Evolutionary conservation across 345 rosid species (phyloP), one percentile per base, ranked within the genome.

Genomic region (Salix exigua): DNA sequence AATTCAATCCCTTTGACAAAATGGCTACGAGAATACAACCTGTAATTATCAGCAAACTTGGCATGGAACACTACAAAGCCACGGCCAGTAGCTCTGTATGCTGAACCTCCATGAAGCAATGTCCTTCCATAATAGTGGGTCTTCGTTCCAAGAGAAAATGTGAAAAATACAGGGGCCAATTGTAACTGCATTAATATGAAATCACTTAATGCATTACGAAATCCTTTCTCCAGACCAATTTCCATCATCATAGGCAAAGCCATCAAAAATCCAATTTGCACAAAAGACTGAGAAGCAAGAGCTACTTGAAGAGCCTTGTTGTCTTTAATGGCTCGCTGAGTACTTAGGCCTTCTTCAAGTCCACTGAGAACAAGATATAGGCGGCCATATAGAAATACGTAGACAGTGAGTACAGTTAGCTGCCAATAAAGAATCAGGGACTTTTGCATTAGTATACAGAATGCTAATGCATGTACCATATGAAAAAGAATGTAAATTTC

Each of bases 201-300:
- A 79, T 96, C 97, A 88, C 97, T 96, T 37, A 93, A 83, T 46
- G 99, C 98, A 75, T 93, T 92, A 65, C 97, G 89, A 79, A 96
- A 93, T 77, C 99, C 99, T 76, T 92, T 88, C 82, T 96, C 99
- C 82, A 96, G 74, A 42, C 98, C 99, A 67, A 93, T 96, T 84
- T 96, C 99, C 99, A 96, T 93, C 81, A 96, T 85, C 99, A 96
- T 96, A 77, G 98, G 99, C 67, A 96, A 83, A 70, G 99, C 97
- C 99, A 91, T 96, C 70, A 96, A 78, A 85, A 90, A 81, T 68
- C 98, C 99, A 80, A 96, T 94, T 87, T 96, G 99, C 67, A 96
- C 99, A 85, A 96, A 90, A 17, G 99, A 90, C 65, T 93, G 99
- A 69, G 99, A 96, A 71, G 97, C 99, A 76, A 96, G 99, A 82